A percentile compares a stretch with the other conserved stretches of the same genome.
Conservation (phyloP, 1,284 basidiomycete genomes). For the Cryptococcus sp. region DNA sequence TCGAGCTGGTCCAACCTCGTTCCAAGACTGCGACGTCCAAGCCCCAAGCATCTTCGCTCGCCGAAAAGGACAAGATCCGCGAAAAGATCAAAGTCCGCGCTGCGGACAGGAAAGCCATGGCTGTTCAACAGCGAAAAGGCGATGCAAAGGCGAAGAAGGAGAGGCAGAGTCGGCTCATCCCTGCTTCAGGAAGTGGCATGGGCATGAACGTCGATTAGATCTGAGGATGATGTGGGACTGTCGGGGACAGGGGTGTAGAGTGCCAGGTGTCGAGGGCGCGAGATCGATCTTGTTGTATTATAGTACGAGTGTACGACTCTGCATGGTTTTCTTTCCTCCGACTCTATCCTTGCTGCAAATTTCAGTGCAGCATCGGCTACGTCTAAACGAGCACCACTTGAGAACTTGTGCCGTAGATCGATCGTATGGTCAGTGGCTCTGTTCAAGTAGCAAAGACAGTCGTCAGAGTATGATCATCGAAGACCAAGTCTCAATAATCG, state of each 20-base stretch:
- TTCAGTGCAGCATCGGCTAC: too few relatives aligned
- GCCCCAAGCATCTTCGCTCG: constrained; percentile 47
- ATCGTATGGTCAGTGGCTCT: too few relatives aligned
- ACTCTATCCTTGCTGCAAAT: constrained; percentile 4
- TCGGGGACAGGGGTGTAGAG: background rate
- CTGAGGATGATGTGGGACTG: background rate
- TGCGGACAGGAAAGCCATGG: constrained; percentile 59
- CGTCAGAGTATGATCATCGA: too few relatives aligned
- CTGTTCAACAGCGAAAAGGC: constrained; percentile 54
- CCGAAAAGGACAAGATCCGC: constrained; percentile 55
- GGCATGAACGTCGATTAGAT: constrained; percentile 41
- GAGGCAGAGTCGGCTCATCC: constrained; percentile 59
- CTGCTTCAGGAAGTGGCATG: constrained; percentile 55
- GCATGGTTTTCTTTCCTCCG: background rate
- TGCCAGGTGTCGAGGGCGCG: too few relatives aligned
- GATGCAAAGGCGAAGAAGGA: constrained; percentile 62
- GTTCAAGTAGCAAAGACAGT: too few relatives aligned
- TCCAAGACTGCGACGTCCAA: constrained; percentile 53
- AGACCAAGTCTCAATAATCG: too few relatives aligned
- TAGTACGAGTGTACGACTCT: too few relatives aligned
- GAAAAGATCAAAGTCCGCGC: constrained; percentile 79
- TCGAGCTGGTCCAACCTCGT: constrained; percentile 71
- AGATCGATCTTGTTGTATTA: too few relatives aligned
- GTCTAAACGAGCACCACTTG: too few relatives aligned
- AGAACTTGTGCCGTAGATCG: too few relatives aligned